A percentile compares a stretch with the other conserved stretches of the same genome.
These are phyloP conservation scores for Selaginella tamariscina DNA, from an alignment of 75 land plant genomes.

Conservation along the genomic window DNA sequence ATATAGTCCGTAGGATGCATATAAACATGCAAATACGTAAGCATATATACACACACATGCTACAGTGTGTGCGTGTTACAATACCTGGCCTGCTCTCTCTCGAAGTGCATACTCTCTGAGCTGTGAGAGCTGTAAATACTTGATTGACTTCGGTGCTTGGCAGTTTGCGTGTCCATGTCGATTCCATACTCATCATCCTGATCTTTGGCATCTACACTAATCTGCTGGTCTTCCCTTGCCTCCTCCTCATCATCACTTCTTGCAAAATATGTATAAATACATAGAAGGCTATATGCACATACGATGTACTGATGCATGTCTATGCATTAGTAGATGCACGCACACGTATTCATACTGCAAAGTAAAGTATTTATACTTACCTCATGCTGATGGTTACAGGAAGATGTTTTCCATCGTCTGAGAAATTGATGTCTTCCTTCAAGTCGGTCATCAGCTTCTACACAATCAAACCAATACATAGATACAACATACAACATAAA, in stretches of 20 bases:
- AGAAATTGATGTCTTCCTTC: too few relatives aligned
- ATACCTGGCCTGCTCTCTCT: not conserved
- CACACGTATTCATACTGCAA: not conserved
- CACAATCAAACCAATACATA: too few relatives aligned
- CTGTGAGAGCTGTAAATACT: constrained; percentile 11
- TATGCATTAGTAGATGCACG: too few relatives aligned
- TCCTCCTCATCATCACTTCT: constrained; percentile 18
- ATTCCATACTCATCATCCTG: constrained; percentile 16
- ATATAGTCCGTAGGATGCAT: too few relatives aligned
- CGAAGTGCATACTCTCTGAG: not conserved
- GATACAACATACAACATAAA: too few relatives aligned
- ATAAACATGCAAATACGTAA: not conserved
- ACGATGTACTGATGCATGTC: too few relatives aligned
- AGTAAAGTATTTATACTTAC: not conserved
- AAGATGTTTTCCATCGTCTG: not conserved
- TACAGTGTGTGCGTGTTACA: too few relatives aligned
- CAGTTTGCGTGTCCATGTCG: constrained; percentile 15
- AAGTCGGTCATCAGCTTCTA: too few relatives aligned
- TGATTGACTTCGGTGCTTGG: constrained; percentile 8
- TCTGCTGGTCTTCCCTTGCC: not conserved
- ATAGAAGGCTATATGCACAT: not conserved
- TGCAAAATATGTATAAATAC: not conserved
- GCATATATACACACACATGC: constrained; percentile 10
- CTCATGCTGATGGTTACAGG: not conserved
- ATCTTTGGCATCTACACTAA: constrained; percentile 6